Evolutionary conservation across 164 flowering plant genomes (phyloP).

Genomic region (Buxus sempervirens): DNA sequence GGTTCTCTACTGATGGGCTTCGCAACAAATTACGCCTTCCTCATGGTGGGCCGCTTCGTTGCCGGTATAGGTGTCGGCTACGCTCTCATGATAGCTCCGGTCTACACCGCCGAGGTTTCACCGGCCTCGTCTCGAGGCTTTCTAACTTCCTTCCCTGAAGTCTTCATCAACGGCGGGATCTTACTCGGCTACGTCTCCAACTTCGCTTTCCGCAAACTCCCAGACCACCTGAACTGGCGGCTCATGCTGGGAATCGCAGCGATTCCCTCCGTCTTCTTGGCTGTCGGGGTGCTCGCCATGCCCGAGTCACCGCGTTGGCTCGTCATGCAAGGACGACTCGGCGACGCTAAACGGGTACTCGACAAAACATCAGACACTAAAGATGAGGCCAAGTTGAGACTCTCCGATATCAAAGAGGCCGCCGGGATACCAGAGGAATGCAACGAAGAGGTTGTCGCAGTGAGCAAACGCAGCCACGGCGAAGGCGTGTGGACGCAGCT

Average conservation of each 20-base stretch:
- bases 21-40: conserved; percentile 31
- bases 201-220: conserved; percentile 27
- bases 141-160: conserved; percentile 30
- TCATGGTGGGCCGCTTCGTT: conserved; percentile 34
- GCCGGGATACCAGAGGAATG: conserved; percentile 22
- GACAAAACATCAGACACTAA: conserved; percentile 23
- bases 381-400: conserved; percentile 22
- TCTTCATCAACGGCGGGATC: conserved; percentile 30
- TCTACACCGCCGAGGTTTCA: conserved; percentile 28
- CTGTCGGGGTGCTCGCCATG: conserved; percentile 24
- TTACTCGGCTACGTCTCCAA: conserved; percentile 31
- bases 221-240: conserved; percentile 25
- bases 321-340: conserved; percentile 29
- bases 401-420: conserved; percentile 25
- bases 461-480: conserved; percentile 9
- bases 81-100: conserved; percentile 30
- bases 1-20: conserved; percentile 31
- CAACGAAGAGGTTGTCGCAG: conserved; percentile 13
- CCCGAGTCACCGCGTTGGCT: conserved; percentile 41
- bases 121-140: conserved; percentile 29
- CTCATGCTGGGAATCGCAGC: conserved; percentile 36
- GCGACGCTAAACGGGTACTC: conserved; percentile 27
- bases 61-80: conserved; percentile 33
- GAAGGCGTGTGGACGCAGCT: conserved; percentile 28
- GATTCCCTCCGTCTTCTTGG: conserved; percentile 23